phyloP scores from a whole-genome alignment of 176 grass and related monocot species.

The Metroxylon sagu region DNA sequence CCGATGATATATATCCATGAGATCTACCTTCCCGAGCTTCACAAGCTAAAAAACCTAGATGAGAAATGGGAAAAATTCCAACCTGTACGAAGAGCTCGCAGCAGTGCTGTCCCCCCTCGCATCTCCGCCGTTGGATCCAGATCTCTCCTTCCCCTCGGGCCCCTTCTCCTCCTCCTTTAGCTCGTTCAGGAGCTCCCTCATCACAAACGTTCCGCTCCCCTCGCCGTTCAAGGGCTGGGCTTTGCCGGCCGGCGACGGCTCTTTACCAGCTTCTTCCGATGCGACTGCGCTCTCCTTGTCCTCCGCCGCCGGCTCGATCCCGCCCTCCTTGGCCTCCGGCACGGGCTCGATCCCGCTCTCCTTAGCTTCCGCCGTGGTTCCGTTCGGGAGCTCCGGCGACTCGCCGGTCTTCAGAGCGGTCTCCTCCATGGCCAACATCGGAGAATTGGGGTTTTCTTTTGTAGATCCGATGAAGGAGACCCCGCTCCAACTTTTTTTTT shows the following conservation, averaged over 20 bases:
- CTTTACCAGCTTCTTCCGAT: slow-evolving; percentile 30
- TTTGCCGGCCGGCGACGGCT: slow-evolving; percentile 33
- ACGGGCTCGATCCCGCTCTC: not conserved
- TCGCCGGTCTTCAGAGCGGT: slow-evolving; percentile 7
- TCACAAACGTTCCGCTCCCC: slow-evolving; percentile 58
- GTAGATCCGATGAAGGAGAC: too few species aligned
- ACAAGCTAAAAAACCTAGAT: too few species aligned
- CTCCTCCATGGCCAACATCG: slow-evolving; percentile 17
- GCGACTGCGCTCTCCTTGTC: slow-evolving; percentile 4
- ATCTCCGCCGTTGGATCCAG: slow-evolving; percentile 31
- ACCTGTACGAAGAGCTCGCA: slow-evolving; percentile 62
- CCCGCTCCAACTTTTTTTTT: too few species aligned
- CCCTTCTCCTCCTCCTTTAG: slow-evolving; percentile 63
- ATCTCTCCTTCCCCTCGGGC: slow-evolving; percentile 10
- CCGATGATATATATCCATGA: too few species aligned
- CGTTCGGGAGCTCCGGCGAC: not conserved
- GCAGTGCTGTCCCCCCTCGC: slow-evolving; percentile 37
- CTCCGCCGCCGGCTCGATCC: not conserved
- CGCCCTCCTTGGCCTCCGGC: not conserved
- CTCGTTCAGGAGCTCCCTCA: slow-evolving; percentile 73
- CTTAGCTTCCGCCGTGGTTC: not conserved
- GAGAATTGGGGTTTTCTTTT: not conserved
- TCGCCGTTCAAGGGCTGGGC: slow-evolving; percentile 28
- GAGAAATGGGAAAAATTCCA: slow-evolving; percentile 8
- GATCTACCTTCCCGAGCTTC: too few species aligned